Evolutionary conservation across 1,284 basidiomycete species (phyloP).

Genomic region (Papiliotrema flavescens): DNA sequence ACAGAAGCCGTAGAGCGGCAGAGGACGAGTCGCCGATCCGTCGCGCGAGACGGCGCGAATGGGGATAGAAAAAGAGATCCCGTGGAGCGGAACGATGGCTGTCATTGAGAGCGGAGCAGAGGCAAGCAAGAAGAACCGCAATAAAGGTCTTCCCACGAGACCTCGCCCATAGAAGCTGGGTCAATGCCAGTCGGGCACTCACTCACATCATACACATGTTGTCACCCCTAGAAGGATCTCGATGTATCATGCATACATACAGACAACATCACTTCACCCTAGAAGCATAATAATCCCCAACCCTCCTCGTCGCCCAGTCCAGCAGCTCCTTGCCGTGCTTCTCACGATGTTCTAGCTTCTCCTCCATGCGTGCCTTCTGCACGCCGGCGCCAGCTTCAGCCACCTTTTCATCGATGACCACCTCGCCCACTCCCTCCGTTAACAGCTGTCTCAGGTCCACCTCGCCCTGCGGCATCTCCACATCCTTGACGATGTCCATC

Average conservation of each 20-base stretch:
- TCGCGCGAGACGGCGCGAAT: no score
- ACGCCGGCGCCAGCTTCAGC: background rate
- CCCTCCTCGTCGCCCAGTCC: conserved; percentile 25
- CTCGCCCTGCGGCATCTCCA: conserved; percentile 20
- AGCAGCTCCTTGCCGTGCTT: conserved; percentile 23
- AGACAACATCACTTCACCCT: conserved; percentile 1
- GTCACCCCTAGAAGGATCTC: no score
- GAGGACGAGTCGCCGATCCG: background rate
- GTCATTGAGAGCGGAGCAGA: no score
- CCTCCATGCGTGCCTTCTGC: background rate
- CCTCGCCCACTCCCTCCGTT: conserved; percentile 21
- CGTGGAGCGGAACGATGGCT: no score
- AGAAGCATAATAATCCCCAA: conserved; percentile 31
- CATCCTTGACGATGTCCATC: conserved; percentile 32
- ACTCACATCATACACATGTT: no score
- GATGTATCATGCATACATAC: background rate
- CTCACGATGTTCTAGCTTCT: background rate
- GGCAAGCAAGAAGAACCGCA: background rate
- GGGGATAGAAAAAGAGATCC: no score
- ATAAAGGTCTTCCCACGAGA: background rate
- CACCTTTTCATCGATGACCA: conserved; percentile 11
- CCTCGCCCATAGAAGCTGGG: no score
- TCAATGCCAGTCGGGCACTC: no score
- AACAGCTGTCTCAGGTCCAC: conserved; percentile 13
- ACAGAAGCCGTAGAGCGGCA: background rate